Evolutionary conservation across 2,329 filamentous ascomycete species (phyloP), one percentile per base, ranked within the genome.

Genomic region (Phoma sp.): DNA sequence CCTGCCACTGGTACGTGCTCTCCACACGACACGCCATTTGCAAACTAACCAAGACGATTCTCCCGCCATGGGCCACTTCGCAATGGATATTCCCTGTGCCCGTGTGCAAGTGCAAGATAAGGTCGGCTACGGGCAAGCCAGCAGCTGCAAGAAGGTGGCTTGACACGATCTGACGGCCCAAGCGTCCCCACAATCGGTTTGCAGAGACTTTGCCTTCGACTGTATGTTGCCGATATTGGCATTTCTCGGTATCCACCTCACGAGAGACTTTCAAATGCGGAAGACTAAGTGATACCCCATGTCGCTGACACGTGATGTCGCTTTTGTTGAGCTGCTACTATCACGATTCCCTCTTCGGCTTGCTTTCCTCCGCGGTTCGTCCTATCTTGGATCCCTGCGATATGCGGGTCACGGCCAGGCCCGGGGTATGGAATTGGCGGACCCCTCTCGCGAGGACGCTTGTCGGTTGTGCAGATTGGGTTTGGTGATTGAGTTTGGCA

Each of bases 11-110:
- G 50, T 51, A 44, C 37, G 50, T 44, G 53, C 51, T 53, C 39
- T 52, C 38, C 57, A 32, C 25, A 43, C 39, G 15, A 31, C 35
- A 17, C 17, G 17, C 17, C 17, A 17, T 17, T 33, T 36, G 46
- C 48, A 55, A 55, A 51, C 44, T 39, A 61, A 45, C 46, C 53
- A 47, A 55, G 56, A 54, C 37, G 60, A 44, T 50, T 40, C 41
- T 58, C 54, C 40, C 41, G 43, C 36, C 41, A 40, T 39, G 24
- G 40, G 29, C 36, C 36, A 47, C 19, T 10, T 19, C 25, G 35
- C 21, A 8, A 24, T 31, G 41, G 46, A 27, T 38, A 19, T 50
- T 43, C 46, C 46, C 33, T 51, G 43, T 29, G 15, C n/a, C 17
- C 17, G 17, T 17, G 17, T 17, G 17, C 17, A 17, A 17, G 17